Base-by-base conservation (phyloP, 495 filamentous ascomycete species). In the Trichocladium antarcticum region DNA sequence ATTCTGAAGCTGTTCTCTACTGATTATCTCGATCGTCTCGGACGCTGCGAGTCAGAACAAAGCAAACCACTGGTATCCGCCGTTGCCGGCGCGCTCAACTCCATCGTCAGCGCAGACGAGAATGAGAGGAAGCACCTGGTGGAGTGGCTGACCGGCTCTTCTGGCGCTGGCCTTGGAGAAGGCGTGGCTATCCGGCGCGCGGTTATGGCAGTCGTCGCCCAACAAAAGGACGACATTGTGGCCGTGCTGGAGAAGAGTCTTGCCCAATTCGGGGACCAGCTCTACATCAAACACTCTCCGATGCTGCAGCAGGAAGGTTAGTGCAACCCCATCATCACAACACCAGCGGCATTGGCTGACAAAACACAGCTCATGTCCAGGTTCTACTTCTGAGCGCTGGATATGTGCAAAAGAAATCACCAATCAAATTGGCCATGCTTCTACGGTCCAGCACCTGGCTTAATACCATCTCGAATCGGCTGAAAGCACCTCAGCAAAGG, bases 221-320 rank as follows among this genome's bases (percentile, higher is more conserved):
- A 73, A n/a, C 65, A 79, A 32, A 68, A 67, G 50, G 76, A 69
- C 4, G 62, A 70, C 8, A 62, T 88, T 15, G 68, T 74, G 22
- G 63, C 57, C 4, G 58, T 93, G 10, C 57, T 93, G 15, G 77
- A 85, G 50, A 84, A 79, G 57, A 72, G 72, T 42, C 68, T 95
- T 21, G 67, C 68, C 40, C 75, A 84, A 31, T 95, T 95, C 59
- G 85, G 83, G 10, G 89, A 97, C 55, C 80, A 85, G 44, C 70
- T 96, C 31, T 89, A 83, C 57, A 88, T 96, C 56, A 85, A 81
- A 49, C 87, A 95, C 61, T 79, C 82, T 5, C 82, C 88, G 2
- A 77, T 84, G 17, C 60, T 87, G 29, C 81, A 86, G 53, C 92
- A 99, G 74, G 87, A 96, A 77, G 85, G 87, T 85, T 57, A 48